Percentiles rank a stretch among this genome's conserved stretches.
Evolutionary conservation across 176 grass and related monocot genomes (phyloP).

Genomic region (Musa beccarii): DNA sequence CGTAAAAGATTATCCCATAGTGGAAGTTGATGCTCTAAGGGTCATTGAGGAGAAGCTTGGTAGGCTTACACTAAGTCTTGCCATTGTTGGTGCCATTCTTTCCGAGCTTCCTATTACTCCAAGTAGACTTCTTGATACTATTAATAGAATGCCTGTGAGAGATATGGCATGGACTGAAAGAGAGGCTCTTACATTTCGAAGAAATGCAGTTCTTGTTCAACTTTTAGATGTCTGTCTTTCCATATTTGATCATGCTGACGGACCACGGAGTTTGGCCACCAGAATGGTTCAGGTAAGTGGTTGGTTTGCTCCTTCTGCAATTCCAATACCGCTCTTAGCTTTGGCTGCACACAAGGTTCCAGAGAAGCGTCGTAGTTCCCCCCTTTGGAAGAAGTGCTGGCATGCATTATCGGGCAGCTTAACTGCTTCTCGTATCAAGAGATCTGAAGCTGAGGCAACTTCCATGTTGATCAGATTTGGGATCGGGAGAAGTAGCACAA

Average conservation of each 20-base stretch:
- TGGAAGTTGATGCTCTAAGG: slow-evolving; percentile 81
- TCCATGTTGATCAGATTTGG: slow-evolving; percentile 88
- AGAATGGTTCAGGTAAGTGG: slow-evolving; percentile 82
- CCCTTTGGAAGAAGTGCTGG: slow-evolving; percentile 63
- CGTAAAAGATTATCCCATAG: slow-evolving; percentile 58
- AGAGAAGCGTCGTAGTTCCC: slow-evolving; percentile 52
- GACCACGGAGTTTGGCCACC: slow-evolving; percentile 67
- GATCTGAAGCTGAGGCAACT: slow-evolving; percentile 87
- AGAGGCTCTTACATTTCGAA: slow-evolving; percentile 54
- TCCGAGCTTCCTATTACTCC: slow-evolving; percentile 88
- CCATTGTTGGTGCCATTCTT: slow-evolving; percentile 79
- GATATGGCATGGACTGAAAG: slow-evolving; percentile 60
- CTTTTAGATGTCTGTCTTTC: slow-evolving; percentile 83
- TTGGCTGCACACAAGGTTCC: slow-evolving; percentile 80
- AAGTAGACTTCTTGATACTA: slow-evolving; percentile 77
- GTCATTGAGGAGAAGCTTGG: slow-evolving; percentile 85
- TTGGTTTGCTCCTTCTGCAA: slow-evolving; percentile 66
- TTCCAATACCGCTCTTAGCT: slow-evolving; percentile 64
- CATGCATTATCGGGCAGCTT: slow-evolving; percentile 43
- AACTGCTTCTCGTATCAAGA: slow-evolving; percentile 48
- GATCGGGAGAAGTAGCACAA: slow-evolving; percentile 59
- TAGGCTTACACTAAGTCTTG: slow-evolving; percentile 69
- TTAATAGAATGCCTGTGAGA: slow-evolving; percentile 69
- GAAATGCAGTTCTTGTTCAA: slow-evolving; percentile 53
- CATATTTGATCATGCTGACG: slow-evolving; percentile 95